Evolutionary conservation across 2,329 filamentous ascomycete species (phyloP), one percentile per base, ranked within the genome.

Genomic region (Thelonectria rubi): DNA sequence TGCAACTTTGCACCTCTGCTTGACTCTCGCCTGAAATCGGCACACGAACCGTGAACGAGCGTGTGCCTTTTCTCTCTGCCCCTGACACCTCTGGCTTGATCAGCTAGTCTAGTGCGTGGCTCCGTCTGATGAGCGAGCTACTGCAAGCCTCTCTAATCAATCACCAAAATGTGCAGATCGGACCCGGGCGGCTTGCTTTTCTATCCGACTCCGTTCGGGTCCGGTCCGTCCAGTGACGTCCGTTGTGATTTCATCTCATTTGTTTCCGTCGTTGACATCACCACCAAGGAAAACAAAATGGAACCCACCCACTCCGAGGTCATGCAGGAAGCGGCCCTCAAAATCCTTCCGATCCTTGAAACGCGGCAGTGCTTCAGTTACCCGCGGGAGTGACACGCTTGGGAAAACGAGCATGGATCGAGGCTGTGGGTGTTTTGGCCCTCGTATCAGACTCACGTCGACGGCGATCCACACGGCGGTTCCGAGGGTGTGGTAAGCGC

Each of bases 271-370:
- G 18, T 20, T 30, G 34, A 37, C 26, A 46, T 34, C 12, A 20
- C 14, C 18, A 34, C 34, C 11, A 37, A 37, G 26, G 26, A 30
- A 30, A 5, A 30, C n/a, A 37, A 37, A 37, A 15, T 10, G 2
- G 17, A 42, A n/a, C 17, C 24, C 18, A 45, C 17, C 26, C 30
- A 37, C 12, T 24, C 18, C 14, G n/a, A 40, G 20, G 40, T 9
- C 30, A 34, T 50, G 32, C 18, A 48, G 26, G 18, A 47, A 47
- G 37, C 47, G 40, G 40, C 17, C 58, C 15, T 30, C n/a, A 30
- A 37, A 56, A 48, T 60, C 58, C 58, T 60, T 42, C 52, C 8
- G 9, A 47, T 42, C 47, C 58, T 46, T 56, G 58, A 60, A 60
- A 60, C 58, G 40, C 58, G 52, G 52, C 52, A 55, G 58, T 55